A percentile compares a stretch with the other conserved stretches of the same genome.
Evolutionary conservation across 192 early-diverging fungal genomes (phyloP).

Genomic region (Coemansia sp.): DNA sequence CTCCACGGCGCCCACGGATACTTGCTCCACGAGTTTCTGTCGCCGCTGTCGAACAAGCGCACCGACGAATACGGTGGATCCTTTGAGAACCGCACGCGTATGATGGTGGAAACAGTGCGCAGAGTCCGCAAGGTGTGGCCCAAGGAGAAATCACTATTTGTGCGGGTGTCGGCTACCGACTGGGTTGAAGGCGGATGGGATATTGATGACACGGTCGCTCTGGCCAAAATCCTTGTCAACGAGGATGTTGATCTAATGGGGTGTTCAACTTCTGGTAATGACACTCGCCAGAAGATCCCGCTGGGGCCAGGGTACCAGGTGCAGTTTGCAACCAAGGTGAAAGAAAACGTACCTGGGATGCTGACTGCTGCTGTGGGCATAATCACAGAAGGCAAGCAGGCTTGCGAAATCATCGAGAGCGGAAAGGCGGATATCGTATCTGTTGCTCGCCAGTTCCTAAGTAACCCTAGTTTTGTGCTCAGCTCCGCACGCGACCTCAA

Average conservation of each 20-base stretch:
- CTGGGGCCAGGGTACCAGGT: conserved; percentile 66
- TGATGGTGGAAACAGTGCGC: conserved; percentile 69
- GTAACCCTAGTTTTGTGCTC: conserved; percentile 68
- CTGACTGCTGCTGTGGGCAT: conserved; percentile 68
- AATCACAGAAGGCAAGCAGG: conserved; percentile 69
- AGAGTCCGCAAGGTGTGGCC: conserved; percentile 75
- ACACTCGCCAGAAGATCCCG: conserved; percentile 56
- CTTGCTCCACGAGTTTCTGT: conserved; percentile 78
- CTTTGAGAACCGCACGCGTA: conserved; percentile 83
- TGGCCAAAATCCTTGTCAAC: conserved; percentile 59
- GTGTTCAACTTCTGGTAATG: conserved; percentile 75
- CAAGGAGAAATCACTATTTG: conserved; percentile 77
- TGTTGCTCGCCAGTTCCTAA: conserved; percentile 70
- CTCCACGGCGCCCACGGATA: conserved; percentile 93
- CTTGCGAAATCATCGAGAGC: conserved; percentile 66
- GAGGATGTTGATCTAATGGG: conserved; percentile 86
- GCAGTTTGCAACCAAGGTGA: conserved; percentile 68
- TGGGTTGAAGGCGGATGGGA: conserved; percentile 72
- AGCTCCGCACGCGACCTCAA: conserved; percentile 60
- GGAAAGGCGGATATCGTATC: conserved; percentile 75
- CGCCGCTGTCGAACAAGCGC: conserved; percentile 80
- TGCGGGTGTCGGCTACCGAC: conserved; percentile 79
- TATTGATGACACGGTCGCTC: conserved; percentile 68
- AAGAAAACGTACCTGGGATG: conserved; percentile 60
- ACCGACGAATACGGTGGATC: conserved; percentile 92